Evolutionary conservation across 768 basidiomycete genomes (phyloP).

Genomic region (Sporobolomyces phaffii): DNA sequence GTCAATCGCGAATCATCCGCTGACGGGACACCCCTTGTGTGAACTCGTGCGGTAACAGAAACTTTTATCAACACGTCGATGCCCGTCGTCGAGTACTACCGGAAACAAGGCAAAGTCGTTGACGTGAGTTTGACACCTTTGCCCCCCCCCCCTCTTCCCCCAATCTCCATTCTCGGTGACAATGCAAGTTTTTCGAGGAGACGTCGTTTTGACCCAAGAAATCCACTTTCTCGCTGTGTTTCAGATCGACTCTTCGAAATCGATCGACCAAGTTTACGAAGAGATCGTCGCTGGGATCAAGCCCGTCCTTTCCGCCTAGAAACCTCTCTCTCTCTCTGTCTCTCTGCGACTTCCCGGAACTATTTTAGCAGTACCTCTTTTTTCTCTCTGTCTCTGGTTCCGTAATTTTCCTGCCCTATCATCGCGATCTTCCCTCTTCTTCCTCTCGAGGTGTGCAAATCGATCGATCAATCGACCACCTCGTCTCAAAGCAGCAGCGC

Average conservation of each 20-base stretch:
- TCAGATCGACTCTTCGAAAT: constrained; percentile 49
- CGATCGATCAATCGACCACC: too few species aligned
- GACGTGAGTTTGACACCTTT: constrained; percentile 55
- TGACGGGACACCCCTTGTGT: background rate
- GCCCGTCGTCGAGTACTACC: constrained; percentile 87
- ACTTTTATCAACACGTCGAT: constrained; percentile 82
- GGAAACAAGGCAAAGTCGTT: constrained; percentile 61
- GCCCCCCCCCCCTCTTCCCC: background rate
- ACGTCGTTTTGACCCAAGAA: background rate
- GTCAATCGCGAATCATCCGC: too few species aligned
- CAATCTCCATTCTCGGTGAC: too few species aligned
- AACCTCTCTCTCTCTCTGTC: too few species aligned
- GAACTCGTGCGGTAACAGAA: constrained; percentile 50
- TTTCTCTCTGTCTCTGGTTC: too few species aligned
- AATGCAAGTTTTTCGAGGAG: too few species aligned
- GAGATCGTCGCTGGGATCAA: constrained; percentile 57
- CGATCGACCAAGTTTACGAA: constrained; percentile 66
- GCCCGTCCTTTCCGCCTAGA: constrained; percentile 48
- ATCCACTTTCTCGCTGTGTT: background rate
- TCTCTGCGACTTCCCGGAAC: too few species aligned
- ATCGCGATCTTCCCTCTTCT: too few species aligned
- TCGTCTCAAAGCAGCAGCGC: too few species aligned
- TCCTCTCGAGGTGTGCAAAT: too few species aligned
- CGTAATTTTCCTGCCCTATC: too few species aligned
- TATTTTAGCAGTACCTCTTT: too few species aligned